Conservation (phyloP, 2,329 filamentous ascomycete genomes). For the Ophiostoma ulmi region DNA sequence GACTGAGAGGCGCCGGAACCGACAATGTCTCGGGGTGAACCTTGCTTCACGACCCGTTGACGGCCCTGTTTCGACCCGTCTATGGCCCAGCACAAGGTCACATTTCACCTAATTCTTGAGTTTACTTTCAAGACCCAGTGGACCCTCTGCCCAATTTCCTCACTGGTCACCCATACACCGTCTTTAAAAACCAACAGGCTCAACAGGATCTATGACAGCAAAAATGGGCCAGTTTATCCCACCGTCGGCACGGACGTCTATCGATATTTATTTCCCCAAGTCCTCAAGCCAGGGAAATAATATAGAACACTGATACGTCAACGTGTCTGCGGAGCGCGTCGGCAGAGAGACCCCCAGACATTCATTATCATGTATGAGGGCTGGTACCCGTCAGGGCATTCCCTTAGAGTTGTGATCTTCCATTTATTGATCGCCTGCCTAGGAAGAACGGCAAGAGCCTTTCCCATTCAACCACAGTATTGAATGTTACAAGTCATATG, state of each 20-base stretch:
- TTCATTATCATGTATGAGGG: neutral
- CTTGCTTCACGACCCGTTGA: neutral
- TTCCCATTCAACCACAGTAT: neutral
- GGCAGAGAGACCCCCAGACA: neutral
- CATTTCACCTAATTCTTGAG: neutral
- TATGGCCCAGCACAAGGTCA: neutral
- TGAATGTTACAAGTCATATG: neutral
- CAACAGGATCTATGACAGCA: neutral
- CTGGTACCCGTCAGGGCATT: neutral
- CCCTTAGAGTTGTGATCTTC: neutral
- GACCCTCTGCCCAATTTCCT: too few relatives aligned
- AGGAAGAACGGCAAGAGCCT: neutral
- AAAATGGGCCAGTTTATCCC: neutral
- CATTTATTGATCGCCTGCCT: neutral
- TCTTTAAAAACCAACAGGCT: neutral
- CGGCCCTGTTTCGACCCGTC: too few relatives aligned
- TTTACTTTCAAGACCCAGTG: too few relatives aligned
- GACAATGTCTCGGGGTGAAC: neutral
- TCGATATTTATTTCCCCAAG: too few relatives aligned
- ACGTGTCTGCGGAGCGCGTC: neutral
- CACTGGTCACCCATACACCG: neutral
- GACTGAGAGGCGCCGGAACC: neutral
- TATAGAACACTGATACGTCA: neutral
- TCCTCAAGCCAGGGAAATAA: too few relatives aligned
- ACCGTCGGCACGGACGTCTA: too few relatives aligned